Base-by-base conservation (phyloP, 441 rosid species). In the Gossypium gossypioides region DNA sequence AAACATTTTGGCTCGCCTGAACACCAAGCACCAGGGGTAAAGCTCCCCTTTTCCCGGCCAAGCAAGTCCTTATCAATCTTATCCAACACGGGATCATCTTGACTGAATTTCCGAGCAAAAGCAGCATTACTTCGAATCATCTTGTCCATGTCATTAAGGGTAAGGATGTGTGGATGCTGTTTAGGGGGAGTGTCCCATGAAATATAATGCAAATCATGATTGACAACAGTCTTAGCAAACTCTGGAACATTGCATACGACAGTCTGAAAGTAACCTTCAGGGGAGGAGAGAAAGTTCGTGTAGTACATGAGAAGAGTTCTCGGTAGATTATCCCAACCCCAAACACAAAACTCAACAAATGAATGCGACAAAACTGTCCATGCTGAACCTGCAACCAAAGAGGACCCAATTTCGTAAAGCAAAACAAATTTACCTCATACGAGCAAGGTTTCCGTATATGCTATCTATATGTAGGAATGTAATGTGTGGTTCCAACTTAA, bases 291-390 rank as follows among this genome's bases (percentile, higher is more conserved):
- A 32, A 95, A 95, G 75, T 95, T 95, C 54, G 96, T 55, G 81
- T 95, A 88, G 78, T 95, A 95, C 99, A 95, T 95, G 67, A 95
- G 87, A 56, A 95, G 69, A 4, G 89, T 83, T 80, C 99, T 80
- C 2, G 99, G 98, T 46, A 95, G 82, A 74, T 95, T 95, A 73
- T 95, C 99, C 97, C 98, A 92, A 68, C 99, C 99, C 99, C 98
- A 91, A 68, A 92, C 85, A 71, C 88, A 84, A 80, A 87, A 95
- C 77, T 95, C 99, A 8, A 91, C 88, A 68, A 95, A 95, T 0
- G 96, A 75, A 37, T 87, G 95, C 0, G 96, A 87, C 8, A 95
- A 92, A 67, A 89, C 89, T 91, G 91, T 95, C 99, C 99, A 95
- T 15, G 99, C 98, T 2, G 99, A 95, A 72, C 99, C 99, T 95